Conservation (phyloP, 352 stramenopile genomes). For the Pythium phragmiticola region DNA sequence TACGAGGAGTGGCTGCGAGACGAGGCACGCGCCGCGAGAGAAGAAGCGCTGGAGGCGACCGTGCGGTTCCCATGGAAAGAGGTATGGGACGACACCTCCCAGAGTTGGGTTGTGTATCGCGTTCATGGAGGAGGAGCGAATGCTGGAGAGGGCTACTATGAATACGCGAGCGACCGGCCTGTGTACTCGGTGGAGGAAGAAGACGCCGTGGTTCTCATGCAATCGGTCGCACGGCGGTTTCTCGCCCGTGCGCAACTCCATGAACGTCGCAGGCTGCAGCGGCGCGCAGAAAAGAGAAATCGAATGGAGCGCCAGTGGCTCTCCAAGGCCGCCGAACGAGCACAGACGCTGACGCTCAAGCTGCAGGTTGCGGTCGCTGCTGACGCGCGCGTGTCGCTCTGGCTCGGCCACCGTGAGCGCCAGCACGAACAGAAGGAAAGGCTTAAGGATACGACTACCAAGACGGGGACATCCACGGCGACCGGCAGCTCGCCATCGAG, state of each 20-base stretch:
- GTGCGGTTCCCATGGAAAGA: constrained; percentile 60
- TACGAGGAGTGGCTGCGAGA: constrained; percentile 43
- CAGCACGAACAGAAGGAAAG: constrained; percentile 8
- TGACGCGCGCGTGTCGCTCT: constrained; percentile 26
- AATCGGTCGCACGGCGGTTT: constrained; percentile 40
- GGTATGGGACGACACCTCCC: constrained; percentile 49
- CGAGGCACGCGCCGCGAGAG: constrained; percentile 32
- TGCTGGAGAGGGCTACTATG: constrained; percentile 18
- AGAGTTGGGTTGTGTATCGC: constrained; percentile 43
- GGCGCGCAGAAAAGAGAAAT: constrained; percentile 29
- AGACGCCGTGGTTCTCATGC: constrained; percentile 42
- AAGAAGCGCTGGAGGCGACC: constrained; percentile 35
- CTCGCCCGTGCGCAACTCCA: constrained; percentile 37
- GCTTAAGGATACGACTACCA: background rate
- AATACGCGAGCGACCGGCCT: constrained; percentile 37
- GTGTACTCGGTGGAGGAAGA: constrained; percentile 71
- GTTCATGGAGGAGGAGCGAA: background rate
- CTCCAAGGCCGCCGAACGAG: constrained; percentile 34
- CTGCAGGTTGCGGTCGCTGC: constrained; percentile 19
- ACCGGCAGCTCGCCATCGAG: background rate
- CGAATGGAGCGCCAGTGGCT: constrained; percentile 48
- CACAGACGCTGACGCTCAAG: constrained; percentile 46
- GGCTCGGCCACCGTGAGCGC: constrained; percentile 25
- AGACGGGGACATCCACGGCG: background rate
- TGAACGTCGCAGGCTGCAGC: constrained; percentile 30